Evolutionary conservation across 495 filamentous ascomycete genomes (phyloP).

Genomic region (Talaromyces nanjingensis): DNA sequence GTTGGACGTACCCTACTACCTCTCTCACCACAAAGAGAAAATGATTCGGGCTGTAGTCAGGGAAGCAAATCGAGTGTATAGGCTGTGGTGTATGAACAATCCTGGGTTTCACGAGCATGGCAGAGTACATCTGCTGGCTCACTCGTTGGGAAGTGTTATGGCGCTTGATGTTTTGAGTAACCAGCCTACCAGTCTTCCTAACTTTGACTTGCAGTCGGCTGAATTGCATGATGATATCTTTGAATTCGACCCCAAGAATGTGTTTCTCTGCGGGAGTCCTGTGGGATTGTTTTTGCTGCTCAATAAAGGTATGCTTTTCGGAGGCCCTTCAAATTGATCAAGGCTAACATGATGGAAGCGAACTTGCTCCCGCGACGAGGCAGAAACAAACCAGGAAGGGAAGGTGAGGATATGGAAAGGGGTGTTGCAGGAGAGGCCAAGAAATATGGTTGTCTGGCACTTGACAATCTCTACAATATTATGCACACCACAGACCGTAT

Average conservation of each 20-base stretch:
- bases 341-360: slow-evolving; percentile 28
- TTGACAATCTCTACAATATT: slow-evolving; percentile 96
- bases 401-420: slow-evolving; percentile 54
- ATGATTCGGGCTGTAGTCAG: slow-evolving; percentile 86
- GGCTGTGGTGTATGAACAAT: slow-evolving; percentile 89
- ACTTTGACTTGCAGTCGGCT: slow-evolving; percentile 44
- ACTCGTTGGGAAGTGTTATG: slow-evolving; percentile 92
- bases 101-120: slow-evolving; percentile 73
- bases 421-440: slow-evolving; percentile 69
- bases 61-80: slow-evolving; percentile 90
- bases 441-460: slow-evolving; percentile 80
- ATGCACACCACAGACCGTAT: slow-evolving; percentile 57
- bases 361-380: slow-evolving; percentile 72
- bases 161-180: slow-evolving; percentile 82
- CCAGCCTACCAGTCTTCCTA: slow-evolving; percentile 66
- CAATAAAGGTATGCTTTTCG: slow-evolving; percentile 50
- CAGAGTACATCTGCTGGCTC: slow-evolving; percentile 85
- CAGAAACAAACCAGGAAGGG: slow-evolving; percentile 64
- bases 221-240: slow-evolving; percentile 57
- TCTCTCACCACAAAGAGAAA: slow-evolving; percentile 89
- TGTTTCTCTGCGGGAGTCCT: slow-evolving; percentile 90
- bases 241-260: slow-evolving; percentile 81
- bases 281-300: slow-evolving; percentile 89
- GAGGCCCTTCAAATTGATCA: not conserved
- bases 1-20: slow-evolving; percentile 94